Base-by-base conservation (phyloP, 1,284 basidiomycete genomes). In the Mycena citricolor region DNA sequence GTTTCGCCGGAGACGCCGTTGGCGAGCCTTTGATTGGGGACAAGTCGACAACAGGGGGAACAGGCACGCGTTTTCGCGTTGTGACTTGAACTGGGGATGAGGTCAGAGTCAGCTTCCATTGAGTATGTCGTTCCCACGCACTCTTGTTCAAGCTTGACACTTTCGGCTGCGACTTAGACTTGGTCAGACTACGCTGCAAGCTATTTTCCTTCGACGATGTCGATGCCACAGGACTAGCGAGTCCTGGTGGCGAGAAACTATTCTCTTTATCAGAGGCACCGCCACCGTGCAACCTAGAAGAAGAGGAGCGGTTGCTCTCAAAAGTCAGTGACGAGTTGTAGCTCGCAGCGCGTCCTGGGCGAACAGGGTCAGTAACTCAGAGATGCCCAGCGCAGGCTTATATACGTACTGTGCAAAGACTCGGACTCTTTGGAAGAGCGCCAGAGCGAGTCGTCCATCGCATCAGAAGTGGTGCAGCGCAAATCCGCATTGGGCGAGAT, bases 401-500 rank as follows among this genome's bases (percentile, higher is more conserved):
- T 24, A 24, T 14, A 49, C 65, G 52, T 56, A 72, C 71, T 61
- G 45, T 72, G 71, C 35, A 56, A 50, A 29, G 44, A 53, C n/a
- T 54, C 47, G 8, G 54, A 32, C 23, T 66, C 62, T 47, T 56
- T 61, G 23, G 52, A 41, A 28, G 59, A 53, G 14, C 61, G 62
- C 81, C 89, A 92, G 64, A 85, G 91, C 1, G 69, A 49, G 57
- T 92, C 87, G 13, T 57, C 63, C 61, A 89, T 76, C 0, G 81
- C 81, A 41, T 83, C 74, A 1, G 67, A 62, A 4, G 87, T 81
- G 2, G 77, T 86, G 54, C 80, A 83, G 3, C 90, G 74, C 30
- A 83, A 57, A 50, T 86, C 82, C 10, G 84, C 82, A 57, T 86
- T 85, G 2, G 89, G 86, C 10, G 78, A 69, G 22, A 90, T 74